Conservation (phyloP, 2,329 filamentous ascomycete genomes). For the Intubia oerlemansii region DNA sequence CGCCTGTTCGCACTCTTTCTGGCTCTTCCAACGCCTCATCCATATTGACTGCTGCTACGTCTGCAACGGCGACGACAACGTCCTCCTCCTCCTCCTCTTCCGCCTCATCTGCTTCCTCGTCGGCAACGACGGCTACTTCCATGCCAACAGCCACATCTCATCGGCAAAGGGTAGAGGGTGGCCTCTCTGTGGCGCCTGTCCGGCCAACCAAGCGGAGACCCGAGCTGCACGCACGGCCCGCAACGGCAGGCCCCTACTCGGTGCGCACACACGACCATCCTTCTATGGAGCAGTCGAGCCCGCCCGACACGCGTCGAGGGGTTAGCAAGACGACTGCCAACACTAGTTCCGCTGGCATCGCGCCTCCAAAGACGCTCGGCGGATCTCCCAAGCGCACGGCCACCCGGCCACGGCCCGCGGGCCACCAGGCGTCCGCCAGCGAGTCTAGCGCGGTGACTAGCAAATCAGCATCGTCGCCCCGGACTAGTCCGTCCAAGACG, state of each 20-base stretch:
- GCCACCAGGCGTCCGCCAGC: slow-evolving; percentile 26
- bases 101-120: slow-evolving; percentile 9
- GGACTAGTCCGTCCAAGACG: slow-evolving; percentile 14
- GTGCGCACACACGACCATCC: slow-evolving; percentile 29
- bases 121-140: not conserved
- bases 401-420: slow-evolving; percentile 22
- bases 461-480: slow-evolving; percentile 3
- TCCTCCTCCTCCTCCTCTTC: not conserved
- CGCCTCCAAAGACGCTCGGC: slow-evolving; percentile 25
- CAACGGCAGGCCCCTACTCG: slow-evolving; percentile 45
- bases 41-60: too few relatives aligned
- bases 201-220: slow-evolving; percentile 35
- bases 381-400: slow-evolving; percentile 30
- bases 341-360: too few relatives aligned
- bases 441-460: slow-evolving; percentile 26
- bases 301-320: slow-evolving; percentile 20
- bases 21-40: slow-evolving; percentile 14
- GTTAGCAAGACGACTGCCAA: too few relatives aligned
- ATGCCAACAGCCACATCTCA: slow-evolving; percentile 6
- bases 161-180: slow-evolving; percentile 21
- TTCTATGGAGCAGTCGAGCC: slow-evolving; percentile 22
- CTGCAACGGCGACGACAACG: too few relatives aligned
- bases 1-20: slow-evolving; percentile 24
- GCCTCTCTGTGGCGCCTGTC: slow-evolving; percentile 43
- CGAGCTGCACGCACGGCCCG: slow-evolving; percentile 35